Conservation (phyloP, 306 rosid species). For the Vigna radiata region DNA sequence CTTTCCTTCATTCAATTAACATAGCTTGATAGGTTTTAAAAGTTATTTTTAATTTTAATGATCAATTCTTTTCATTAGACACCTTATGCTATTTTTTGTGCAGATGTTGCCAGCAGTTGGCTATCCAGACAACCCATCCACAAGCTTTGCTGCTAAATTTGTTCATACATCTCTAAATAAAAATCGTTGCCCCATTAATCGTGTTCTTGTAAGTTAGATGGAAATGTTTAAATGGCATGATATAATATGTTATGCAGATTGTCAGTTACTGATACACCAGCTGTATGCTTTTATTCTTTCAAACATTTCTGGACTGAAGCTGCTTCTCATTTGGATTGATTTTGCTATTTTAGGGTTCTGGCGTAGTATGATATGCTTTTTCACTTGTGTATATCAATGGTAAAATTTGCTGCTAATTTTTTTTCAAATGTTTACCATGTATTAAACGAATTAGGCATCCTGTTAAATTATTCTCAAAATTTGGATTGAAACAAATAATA, state of each 20-base stretch:
- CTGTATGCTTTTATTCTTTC: conserved; percentile 28
- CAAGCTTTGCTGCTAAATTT: conserved; percentile 92
- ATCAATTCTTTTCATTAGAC: neutral
- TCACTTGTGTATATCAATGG: conserved; percentile 1
- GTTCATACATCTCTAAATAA: conserved; percentile 97
- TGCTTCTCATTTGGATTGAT: conserved; percentile 27
- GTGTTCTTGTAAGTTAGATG: conserved; percentile 80
- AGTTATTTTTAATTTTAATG: conserved; percentile 19
- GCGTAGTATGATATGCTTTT: conserved; percentile 23
- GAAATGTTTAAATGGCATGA: conserved; percentile 25
- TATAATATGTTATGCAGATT: conserved; percentile 30
- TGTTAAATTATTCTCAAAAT: neutral
- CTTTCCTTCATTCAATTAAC: conserved; percentile 22
- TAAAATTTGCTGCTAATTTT: conserved; percentile 18
- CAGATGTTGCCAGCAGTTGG: conserved; percentile 94
- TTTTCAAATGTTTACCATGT: neutral
- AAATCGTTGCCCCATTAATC: conserved; percentile 90
- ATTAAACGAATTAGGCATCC: neutral
- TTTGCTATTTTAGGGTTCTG: conserved; percentile 21
- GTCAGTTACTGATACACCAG: conserved; percentile 17
- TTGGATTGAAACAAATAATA: conserved; percentile 1
- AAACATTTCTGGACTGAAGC: conserved; percentile 24
- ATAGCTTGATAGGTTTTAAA: neutral
- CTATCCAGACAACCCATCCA: conserved; percentile 94
- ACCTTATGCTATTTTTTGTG: conserved; percentile 43